A percentile compares a stretch with the other conserved stretches of the same genome.
phyloP scores from a whole-genome alignment of 2,329 filamentous ascomycete species.

The Fusarium chaquense region DNA sequence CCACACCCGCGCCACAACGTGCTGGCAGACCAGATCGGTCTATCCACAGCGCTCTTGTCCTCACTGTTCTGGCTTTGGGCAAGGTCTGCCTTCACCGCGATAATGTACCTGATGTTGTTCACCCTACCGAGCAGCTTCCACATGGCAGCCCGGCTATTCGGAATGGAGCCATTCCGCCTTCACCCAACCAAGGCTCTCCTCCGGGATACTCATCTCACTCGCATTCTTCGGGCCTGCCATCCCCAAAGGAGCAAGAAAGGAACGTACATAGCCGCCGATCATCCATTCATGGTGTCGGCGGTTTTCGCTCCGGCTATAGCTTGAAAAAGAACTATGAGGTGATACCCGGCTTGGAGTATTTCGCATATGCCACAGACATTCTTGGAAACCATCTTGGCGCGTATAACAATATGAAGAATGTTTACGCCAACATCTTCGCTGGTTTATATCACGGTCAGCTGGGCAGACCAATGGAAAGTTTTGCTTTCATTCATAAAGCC shows the following conservation, averaged over 20 bases:
- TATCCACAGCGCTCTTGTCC: slow-evolving; percentile 82
- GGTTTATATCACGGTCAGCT: slow-evolving; percentile 91
- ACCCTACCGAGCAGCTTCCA: slow-evolving; percentile 48
- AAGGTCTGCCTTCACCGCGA: slow-evolving; percentile 76
- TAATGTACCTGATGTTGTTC: slow-evolving; percentile 69
- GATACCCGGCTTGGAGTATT: slow-evolving; percentile 91
- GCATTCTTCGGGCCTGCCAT: slow-evolving; percentile 63
- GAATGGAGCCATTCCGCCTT: slow-evolving; percentile 63
- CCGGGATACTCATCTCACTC: slow-evolving; percentile 59
- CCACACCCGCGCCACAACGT: slow-evolving; percentile 52
- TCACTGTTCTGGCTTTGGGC: slow-evolving; percentile 86
- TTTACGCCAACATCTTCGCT: slow-evolving; percentile 86
- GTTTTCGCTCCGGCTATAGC: slow-evolving; percentile 47
- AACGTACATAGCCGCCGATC: slow-evolving; percentile 61
- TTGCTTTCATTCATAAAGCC: slow-evolving; percentile 69
- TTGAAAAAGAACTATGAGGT: slow-evolving; percentile 77
- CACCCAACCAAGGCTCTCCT: slow-evolving; percentile 68
- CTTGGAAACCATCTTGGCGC: slow-evolving; percentile 83
- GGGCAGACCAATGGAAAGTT: slow-evolving; percentile 88
- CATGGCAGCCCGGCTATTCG: slow-evolving; percentile 57
- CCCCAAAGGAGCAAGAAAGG: slow-evolving; percentile 65
- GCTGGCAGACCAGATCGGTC: slow-evolving; percentile 70
- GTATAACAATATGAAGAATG: slow-evolving; percentile 82
- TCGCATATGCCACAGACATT: slow-evolving; percentile 86
- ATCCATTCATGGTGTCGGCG: slow-evolving; percentile 61